phyloP scores from a whole-genome alignment of 768 basidiomycete species.

The Mycena venus region DNA sequence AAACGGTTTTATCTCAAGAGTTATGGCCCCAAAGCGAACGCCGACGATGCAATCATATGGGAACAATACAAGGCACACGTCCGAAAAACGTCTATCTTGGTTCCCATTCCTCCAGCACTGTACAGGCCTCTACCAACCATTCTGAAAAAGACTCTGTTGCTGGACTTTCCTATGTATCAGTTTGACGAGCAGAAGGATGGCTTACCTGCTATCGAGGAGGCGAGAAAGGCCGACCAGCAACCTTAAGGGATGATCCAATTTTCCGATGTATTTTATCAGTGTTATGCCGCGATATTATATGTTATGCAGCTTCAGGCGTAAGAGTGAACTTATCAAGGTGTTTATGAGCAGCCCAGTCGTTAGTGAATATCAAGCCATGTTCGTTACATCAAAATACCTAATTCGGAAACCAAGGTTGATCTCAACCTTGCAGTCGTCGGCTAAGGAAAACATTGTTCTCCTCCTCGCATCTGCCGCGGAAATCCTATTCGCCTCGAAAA shows the following conservation, averaged over 20 bases:
- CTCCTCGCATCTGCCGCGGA: not conserved
- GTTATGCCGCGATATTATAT: too few relatives aligned
- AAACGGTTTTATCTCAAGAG: slow-evolving; percentile 69
- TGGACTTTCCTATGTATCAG: slow-evolving; percentile 74
- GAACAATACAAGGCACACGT: slow-evolving; percentile 69
- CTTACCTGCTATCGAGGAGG: slow-evolving; percentile 54
- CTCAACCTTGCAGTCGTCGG: not conserved
- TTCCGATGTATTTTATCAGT: too few relatives aligned
- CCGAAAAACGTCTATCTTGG: slow-evolving; percentile 67
- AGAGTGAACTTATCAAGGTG: too few relatives aligned
- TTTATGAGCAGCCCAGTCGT: too few relatives aligned
- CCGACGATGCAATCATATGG: slow-evolving; percentile 57
- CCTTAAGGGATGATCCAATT: not conserved
- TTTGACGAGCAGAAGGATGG: slow-evolving; percentile 69
- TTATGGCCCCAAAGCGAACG: slow-evolving; percentile 51
- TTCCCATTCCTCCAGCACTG: slow-evolving; percentile 70
- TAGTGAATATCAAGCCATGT: not conserved
- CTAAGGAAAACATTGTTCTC: not conserved
- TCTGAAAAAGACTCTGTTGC: slow-evolving; percentile 67
- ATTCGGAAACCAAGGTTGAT: not conserved
- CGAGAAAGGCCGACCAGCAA: slow-evolving; percentile 18
- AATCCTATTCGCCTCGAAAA: not conserved
- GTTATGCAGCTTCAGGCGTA: too few relatives aligned
- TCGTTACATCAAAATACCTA: not conserved
- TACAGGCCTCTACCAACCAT: slow-evolving; percentile 65